These are phyloP conservation scores for Pichia sp. DNA, from an alignment of 1,139 yeast genomes.

Conservation along the genomic window DNA sequence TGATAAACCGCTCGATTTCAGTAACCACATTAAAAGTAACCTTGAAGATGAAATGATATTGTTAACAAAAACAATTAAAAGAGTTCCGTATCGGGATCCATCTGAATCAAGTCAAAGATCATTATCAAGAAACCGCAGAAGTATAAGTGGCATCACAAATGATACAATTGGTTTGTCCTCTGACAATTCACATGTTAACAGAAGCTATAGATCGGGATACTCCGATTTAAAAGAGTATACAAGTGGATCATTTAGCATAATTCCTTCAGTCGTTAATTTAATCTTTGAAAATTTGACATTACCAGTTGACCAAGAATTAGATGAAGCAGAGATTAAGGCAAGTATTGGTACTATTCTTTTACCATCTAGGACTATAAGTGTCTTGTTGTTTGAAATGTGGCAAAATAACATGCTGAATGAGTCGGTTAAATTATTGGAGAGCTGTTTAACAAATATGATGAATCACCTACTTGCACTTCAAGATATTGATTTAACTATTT, in stretches of 20 bases:
- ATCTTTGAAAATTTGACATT: slow-evolving; percentile 75
- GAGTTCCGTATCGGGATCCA: slow-evolving; percentile 4
- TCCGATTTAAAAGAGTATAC: slow-evolving; percentile 61
- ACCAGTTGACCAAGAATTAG: slow-evolving; percentile 40
- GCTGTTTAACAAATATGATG: slow-evolving; percentile 81
- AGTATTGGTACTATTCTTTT: slow-evolving; percentile 85
- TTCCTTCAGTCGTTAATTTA: slow-evolving; percentile 79
- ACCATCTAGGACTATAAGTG: slow-evolving; percentile 91
- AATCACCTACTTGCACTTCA: slow-evolving; percentile 58
- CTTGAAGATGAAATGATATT: not conserved
- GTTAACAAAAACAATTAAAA: slow-evolving; percentile 4
- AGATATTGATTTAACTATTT: slow-evolving; percentile 72
- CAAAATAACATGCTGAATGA: slow-evolving; percentile 87
- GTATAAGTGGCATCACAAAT: not conserved
- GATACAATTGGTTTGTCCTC: not conserved
- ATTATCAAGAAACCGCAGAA: not conserved
- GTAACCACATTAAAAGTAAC: not conserved
- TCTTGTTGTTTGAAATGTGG: slow-evolving; percentile 95
- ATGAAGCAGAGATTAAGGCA: slow-evolving; percentile 52
- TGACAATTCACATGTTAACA: slow-evolving; percentile 3
- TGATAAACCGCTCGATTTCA: not conserved
- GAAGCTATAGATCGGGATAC: slow-evolving; percentile 7
- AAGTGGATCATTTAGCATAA: slow-evolving; percentile 70
- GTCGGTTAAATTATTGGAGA: slow-evolving; percentile 84
- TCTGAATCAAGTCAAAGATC: not conserved